Percentiles rank a stretch among this genome's conserved stretches.
Conservation (phyloP, 495 filamentous ascomycete species). For the Xylaria sp. region DNA sequence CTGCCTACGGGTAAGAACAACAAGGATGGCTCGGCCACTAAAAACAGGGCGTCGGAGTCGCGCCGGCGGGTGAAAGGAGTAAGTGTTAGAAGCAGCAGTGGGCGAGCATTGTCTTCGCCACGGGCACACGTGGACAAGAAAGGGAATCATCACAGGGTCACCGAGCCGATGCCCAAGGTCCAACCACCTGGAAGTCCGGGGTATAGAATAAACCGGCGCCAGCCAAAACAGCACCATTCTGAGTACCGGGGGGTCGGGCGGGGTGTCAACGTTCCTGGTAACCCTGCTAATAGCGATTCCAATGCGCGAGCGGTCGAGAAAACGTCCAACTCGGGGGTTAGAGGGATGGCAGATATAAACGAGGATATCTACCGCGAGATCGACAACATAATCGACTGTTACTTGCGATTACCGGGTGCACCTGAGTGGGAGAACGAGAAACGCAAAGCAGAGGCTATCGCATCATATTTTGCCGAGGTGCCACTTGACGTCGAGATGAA, state of each 20-base stretch:
- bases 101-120: background rate
- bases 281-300: background rate
- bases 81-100: background rate
- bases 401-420: conserved; percentile 22
- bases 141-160: background rate
- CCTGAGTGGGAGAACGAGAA: conserved; percentile 14
- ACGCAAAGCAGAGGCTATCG: conserved; percentile 18
- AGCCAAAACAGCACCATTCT: background rate
- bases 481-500: conserved; percentile 31
- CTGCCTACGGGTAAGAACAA: background rate
- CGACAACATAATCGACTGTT: conserved; percentile 43
- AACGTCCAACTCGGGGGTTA: background rate
- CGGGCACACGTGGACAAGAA: background rate
- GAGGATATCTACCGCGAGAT: conserved; percentile 32
- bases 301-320: background rate
- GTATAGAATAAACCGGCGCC: background rate
- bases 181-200: background rate
- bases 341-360: background rate
- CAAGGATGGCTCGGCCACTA: background rate
- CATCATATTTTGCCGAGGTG: conserved; percentile 26
- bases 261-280: background rate
- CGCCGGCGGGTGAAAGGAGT: background rate
- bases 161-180: background rate
- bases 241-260: background rate
- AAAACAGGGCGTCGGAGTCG: background rate